Conservation (phyloP, 768 basidiomycete genomes). For the Leccinellum rugosiceps region DNA sequence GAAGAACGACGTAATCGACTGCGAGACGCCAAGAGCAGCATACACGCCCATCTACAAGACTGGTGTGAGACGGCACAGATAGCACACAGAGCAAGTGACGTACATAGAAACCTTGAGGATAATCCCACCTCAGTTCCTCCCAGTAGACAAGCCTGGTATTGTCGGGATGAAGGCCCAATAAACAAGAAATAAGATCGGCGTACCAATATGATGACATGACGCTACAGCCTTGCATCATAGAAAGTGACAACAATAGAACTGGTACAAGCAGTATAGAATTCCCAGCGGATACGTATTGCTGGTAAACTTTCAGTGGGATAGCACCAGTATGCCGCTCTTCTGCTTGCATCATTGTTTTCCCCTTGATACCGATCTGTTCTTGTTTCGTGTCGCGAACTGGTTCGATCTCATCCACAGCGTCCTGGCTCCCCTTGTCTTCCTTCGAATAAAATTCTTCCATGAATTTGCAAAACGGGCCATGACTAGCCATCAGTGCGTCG, state of each 20-base stretch:
- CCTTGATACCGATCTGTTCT: not conserved
- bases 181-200: conserved; percentile 14
- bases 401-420: conserved; percentile 30
- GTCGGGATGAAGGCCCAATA: not conserved
- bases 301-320: conserved; percentile 28
- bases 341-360: not conserved
- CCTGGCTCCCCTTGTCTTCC: conserved; percentile 28
- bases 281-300: conserved; percentile 64
- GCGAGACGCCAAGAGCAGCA: conserved; percentile 65
- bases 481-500: conserved; percentile 61
- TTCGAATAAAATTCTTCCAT: conserved; percentile 55
- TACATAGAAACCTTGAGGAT: conserved; percentile 69
- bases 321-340: not conserved
- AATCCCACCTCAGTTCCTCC: conserved; percentile 48
- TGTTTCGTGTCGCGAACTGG: conserved; percentile 23
- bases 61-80: conserved; percentile 15
- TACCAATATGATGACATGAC: conserved; percentile 77
- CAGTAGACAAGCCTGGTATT: conserved; percentile 76
- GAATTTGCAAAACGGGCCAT: conserved; percentile 74
- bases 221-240: conserved; percentile 64
- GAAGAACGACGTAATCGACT: conserved; percentile 65
- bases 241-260: conserved; percentile 56
- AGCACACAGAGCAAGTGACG: conserved; percentile 33
- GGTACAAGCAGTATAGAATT: conserved; percentile 66
- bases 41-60: conserved; percentile 72